phyloP scores from a whole-genome alignment of 495 filamentous ascomycete genomes.

The Neurospora cerealis region DNA sequence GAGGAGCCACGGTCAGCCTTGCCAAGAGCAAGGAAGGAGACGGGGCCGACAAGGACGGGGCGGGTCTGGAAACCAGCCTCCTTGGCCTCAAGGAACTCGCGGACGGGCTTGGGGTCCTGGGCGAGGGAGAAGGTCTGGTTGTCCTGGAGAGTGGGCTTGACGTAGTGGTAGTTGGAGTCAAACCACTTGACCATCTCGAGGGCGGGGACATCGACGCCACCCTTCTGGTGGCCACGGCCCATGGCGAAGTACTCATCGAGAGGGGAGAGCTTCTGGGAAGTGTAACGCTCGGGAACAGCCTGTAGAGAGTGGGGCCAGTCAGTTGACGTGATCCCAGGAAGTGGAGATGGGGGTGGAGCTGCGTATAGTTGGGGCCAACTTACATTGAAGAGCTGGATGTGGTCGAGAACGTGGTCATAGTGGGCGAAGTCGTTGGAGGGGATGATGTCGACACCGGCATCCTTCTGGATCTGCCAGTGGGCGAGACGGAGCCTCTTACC shows the following conservation, averaged over 20 bases:
- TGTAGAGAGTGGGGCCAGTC: constrained; percentile 19
- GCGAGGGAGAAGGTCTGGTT: constrained; percentile 89
- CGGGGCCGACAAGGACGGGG: constrained; percentile 88
- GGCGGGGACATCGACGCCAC: constrained; percentile 81
- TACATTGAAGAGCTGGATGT: constrained; percentile 97
- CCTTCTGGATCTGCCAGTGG: constrained; percentile 99
- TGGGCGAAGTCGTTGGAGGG: constrained; percentile 98
- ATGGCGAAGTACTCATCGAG: constrained; percentile 99
- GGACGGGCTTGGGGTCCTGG: constrained; percentile 81
- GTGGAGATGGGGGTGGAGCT: not conserved
- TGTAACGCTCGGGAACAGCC: constrained; percentile 86
- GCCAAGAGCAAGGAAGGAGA: constrained; percentile 90
- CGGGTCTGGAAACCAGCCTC: constrained; percentile 86
- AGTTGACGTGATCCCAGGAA: not conserved
- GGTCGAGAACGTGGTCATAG: constrained; percentile 97
- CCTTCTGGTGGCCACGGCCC: constrained; percentile 95
- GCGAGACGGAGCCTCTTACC: constrained; percentile 90
- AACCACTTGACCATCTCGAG: constrained; percentile 99
- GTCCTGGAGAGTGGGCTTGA: constrained; percentile 95
- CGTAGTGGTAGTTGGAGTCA: constrained; percentile 99
- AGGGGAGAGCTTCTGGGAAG: constrained; percentile 68
- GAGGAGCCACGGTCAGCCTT: constrained; percentile 93
- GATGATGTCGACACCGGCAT: constrained; percentile 91
- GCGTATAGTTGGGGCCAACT: constrained; percentile 20
- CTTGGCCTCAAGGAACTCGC: constrained; percentile 93